Percentiles rank a stretch among this genome's conserved stretches.
These are phyloP conservation scores for Camelina neglecta DNA, from an alignment of 345 rosid genomes.

Conservation along the genomic window DNA sequence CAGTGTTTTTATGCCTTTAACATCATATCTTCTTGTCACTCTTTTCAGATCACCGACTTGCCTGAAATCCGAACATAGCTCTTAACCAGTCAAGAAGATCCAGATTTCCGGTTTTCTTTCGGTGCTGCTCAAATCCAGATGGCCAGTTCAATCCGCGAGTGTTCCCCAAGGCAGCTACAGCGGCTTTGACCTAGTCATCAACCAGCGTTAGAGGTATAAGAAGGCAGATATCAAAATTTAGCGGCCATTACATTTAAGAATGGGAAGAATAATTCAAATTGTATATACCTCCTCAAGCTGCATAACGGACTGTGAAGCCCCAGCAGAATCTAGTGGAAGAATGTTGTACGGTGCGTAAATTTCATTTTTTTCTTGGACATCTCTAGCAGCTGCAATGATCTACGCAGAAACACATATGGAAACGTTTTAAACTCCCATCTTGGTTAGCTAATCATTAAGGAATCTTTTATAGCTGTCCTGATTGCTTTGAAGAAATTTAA, in stretches of 20 bases:
- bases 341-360: conserved; percentile 96
- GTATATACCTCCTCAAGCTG: conserved; percentile 86
- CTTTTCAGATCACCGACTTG: conserved; percentile 41
- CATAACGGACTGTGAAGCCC: conserved; percentile 91
- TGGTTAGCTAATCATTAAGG: background rate
- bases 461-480: background rate
- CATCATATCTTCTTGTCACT: conserved; percentile 9
- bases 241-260: conserved; percentile 18
- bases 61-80: conserved; percentile 99
- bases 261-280: conserved; percentile 11
- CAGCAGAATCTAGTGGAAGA: conserved; percentile 96
- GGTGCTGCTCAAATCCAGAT: conserved; percentile 74
- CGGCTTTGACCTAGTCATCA: conserved; percentile 80
- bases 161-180: conserved; percentile 89
- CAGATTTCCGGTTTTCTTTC: conserved; percentile 82
- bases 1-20: conserved; percentile 2
- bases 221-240: conserved; percentile 26
- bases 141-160: conserved; percentile 94
- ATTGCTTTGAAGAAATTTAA: conserved; percentile 22
- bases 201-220: conserved; percentile 30
- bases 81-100: conserved; percentile 98
- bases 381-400: conserved; percentile 98
- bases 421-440: conserved; percentile 21
- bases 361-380: conserved; percentile 98
- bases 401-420: conserved; percentile 46